phyloP scores from a whole-genome alignment of 208 protist genomes.

The Blastocrithidia nonstop region DNA sequence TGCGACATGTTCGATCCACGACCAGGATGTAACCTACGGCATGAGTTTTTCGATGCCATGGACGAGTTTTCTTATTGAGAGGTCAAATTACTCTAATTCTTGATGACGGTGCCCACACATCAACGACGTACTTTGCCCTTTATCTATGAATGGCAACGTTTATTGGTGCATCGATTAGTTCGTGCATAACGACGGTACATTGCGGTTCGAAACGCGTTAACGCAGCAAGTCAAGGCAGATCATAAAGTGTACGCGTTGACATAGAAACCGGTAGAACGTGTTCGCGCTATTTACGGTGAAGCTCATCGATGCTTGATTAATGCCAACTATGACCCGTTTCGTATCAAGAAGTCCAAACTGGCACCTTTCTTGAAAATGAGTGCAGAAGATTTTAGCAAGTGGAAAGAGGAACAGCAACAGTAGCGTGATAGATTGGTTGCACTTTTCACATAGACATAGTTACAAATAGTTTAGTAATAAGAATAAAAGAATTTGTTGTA shows the following conservation, averaged over 20 bases:
- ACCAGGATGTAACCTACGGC: slow-evolving; percentile 25
- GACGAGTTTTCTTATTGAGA: slow-evolving; percentile 75
- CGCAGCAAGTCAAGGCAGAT: slow-evolving; percentile 13
- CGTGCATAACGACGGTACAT: slow-evolving; percentile 64
- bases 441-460: slow-evolving; percentile 17
- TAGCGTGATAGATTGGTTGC: slow-evolving; percentile 32
- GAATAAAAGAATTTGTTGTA: neutral
- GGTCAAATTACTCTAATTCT: slow-evolving; percentile 32
- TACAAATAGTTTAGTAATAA: neutral
- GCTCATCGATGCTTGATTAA: slow-evolving; percentile 58
- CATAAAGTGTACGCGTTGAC: slow-evolving; percentile 31
- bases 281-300: slow-evolving; percentile 52
- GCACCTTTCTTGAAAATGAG: slow-evolving; percentile 63
- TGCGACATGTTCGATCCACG: slow-evolving; percentile 37
- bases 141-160: slow-evolving; percentile 60
- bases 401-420: slow-evolving; percentile 35
- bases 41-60: slow-evolving; percentile 62
- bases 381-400: slow-evolving; percentile 44
- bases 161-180: slow-evolving; percentile 46
- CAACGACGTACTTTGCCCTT: slow-evolving; percentile 61
- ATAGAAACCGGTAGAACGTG: slow-evolving; percentile 28
- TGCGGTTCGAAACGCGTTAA: slow-evolving; percentile 22
- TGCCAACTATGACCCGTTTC: slow-evolving; percentile 64
- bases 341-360: slow-evolving; percentile 63
- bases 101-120: slow-evolving; percentile 34